phyloP scores from a whole-genome alignment of 2,329 filamentous ascomycete genomes.

The Nemania sp. region DNA sequence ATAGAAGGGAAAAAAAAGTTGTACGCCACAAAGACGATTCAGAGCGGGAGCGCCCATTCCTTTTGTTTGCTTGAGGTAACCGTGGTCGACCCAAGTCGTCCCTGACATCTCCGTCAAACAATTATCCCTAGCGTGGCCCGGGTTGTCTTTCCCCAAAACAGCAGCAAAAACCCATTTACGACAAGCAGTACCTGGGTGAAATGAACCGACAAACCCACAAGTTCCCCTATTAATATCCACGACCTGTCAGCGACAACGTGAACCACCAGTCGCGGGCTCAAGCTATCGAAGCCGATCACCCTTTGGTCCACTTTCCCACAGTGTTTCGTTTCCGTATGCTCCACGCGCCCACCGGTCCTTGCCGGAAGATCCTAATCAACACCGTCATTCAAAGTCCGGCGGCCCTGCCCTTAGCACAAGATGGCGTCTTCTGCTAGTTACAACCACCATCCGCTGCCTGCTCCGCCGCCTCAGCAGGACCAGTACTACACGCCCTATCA shows the following conservation, averaged over 20 bases:
- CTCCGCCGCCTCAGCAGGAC: slow-evolving; percentile 32
- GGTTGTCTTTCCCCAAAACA: slow-evolving; percentile 22
- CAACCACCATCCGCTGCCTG: slow-evolving; percentile 38
- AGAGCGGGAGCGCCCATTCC: slow-evolving; percentile 17
- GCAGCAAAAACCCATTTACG: not conserved
- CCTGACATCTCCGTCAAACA: slow-evolving; percentile 18
- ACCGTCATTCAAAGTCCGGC: slow-evolving; percentile 34
- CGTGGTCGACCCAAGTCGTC: slow-evolving; percentile 11
- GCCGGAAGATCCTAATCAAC: slow-evolving; percentile 27
- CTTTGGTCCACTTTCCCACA: slow-evolving; percentile 32
- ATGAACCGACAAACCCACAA: slow-evolving; percentile 17
- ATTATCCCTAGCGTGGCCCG: slow-evolving; percentile 12
- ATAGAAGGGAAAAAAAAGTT: slow-evolving; percentile 2
- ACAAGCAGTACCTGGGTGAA: slow-evolving; percentile 18
- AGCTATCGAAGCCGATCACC: slow-evolving; percentile 29
- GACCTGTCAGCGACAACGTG: slow-evolving; percentile 14
- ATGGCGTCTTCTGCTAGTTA: slow-evolving; percentile 39
- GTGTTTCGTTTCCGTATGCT: slow-evolving; percentile 28
- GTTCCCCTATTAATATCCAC: slow-evolving; percentile 12
- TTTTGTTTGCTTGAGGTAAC: slow-evolving; percentile 9
- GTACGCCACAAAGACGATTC: slow-evolving; percentile 3
- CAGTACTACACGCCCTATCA: slow-evolving; percentile 25
- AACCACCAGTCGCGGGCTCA: slow-evolving; percentile 26
- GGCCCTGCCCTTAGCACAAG: slow-evolving; percentile 29
- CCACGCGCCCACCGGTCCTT: slow-evolving; percentile 32